phyloP scores from a whole-genome alignment of 2,329 filamentous ascomycete species.

The Fusarium veterinarium region DNA sequence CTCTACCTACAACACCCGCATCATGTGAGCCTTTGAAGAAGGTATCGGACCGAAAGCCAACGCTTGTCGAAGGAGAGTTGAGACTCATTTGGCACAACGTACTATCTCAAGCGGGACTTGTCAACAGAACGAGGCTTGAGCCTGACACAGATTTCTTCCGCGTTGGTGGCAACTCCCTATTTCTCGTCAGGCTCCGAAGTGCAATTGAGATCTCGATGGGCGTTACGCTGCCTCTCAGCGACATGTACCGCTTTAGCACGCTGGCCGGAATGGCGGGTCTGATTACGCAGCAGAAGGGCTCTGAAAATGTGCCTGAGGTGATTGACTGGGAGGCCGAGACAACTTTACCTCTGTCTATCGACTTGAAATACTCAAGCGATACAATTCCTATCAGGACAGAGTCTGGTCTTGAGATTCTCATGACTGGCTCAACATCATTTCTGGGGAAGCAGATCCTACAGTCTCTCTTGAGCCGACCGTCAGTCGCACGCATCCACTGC shows the following conservation, averaged over 20 bases:
- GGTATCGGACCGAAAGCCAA: background rate
- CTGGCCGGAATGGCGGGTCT: background rate
- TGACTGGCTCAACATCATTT: background rate
- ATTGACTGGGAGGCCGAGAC: background rate
- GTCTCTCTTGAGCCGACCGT: background rate
- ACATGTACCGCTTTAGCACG: background rate
- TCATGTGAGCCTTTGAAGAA: background rate
- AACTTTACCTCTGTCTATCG: background rate
- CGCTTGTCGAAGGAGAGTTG: background rate
- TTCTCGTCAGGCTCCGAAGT: background rate
- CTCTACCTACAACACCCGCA: background rate
- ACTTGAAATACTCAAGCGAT: rapidly evolving
- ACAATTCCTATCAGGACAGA: background rate
- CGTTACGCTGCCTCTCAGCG: background rate
- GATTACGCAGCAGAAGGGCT: background rate
- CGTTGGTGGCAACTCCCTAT: background rate
- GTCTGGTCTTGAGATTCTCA: background rate
- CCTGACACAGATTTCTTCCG: background rate
- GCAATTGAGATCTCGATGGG: conserved; percentile 2
- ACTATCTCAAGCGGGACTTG: background rate
- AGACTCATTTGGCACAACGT: background rate
- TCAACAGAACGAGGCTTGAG: rapidly evolving
- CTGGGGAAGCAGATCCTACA: background rate
- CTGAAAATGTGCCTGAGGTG: background rate
- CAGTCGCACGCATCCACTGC: background rate